Conservation (phyloP, 768 basidiomycete species). For the Porphyrellus cyaneotinctus region DNA sequence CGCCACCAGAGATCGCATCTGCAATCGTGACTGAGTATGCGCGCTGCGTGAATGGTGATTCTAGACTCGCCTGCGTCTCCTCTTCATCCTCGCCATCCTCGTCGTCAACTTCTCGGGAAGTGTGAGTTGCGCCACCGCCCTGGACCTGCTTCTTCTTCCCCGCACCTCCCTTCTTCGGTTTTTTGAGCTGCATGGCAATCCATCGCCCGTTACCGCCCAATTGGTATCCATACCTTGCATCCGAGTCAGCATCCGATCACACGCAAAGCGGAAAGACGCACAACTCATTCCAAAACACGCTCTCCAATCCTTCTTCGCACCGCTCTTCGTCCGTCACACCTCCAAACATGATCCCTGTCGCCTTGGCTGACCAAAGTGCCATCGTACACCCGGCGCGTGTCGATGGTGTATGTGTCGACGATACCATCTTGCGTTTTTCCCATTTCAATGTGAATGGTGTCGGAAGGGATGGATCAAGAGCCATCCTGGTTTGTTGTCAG, state of each 20-base stretch:
- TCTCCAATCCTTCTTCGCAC: conserved; percentile 79
- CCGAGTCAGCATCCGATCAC: neutral
- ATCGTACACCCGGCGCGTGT: conserved; percentile 83
- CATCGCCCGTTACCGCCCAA: conserved; percentile 70
- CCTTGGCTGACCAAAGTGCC: conserved; percentile 68
- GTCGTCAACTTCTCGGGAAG: conserved; percentile 3
- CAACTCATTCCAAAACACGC: conserved; percentile 87
- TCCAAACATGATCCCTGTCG: conserved; percentile 77
- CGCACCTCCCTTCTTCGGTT: conserved; percentile 48
- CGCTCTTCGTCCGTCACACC: conserved; percentile 87
- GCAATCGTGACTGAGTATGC: neutral
- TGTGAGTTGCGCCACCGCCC: neutral
- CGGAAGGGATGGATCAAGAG: conserved; percentile 23
- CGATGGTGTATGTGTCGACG: conserved; percentile 50
- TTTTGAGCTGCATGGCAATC: conserved; percentile 69
- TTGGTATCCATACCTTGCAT: conserved; percentile 75
- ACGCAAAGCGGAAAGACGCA: neutral
- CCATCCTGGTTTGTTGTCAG: conserved; percentile 26
- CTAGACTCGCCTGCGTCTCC: conserved; percentile 6
- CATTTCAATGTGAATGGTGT: conserved; percentile 60
- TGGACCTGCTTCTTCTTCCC: conserved; percentile 39
- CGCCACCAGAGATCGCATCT: neutral
- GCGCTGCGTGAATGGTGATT: neutral
- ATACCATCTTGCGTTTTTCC: conserved; percentile 80
- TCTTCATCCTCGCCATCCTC: conserved; percentile 10